Conservation (phyloP, 1,139 yeast species). For the Pichia terricola region DNA sequence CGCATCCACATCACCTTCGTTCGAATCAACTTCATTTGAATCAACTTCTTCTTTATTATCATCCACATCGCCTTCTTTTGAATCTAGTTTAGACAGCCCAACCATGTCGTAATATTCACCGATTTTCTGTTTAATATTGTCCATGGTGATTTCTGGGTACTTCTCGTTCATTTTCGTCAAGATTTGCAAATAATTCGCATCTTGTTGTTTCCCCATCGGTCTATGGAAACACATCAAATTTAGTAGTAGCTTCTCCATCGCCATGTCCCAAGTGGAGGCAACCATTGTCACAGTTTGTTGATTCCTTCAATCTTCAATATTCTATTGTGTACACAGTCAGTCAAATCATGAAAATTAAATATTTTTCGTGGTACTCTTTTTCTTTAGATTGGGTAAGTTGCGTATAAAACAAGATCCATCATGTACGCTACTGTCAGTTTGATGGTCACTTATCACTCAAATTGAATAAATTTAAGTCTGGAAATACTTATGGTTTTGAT, state of each 20-base stretch:
- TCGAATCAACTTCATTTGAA: background rate
- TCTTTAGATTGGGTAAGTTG: too few species aligned
- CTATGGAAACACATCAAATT: constrained; percentile 19
- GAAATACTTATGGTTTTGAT: too few species aligned
- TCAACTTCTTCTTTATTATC: background rate
- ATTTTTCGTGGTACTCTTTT: too few species aligned
- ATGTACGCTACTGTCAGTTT: too few species aligned
- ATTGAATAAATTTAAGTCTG: too few species aligned
- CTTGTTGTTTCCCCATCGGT: constrained; percentile 18
- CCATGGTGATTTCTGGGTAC: constrained; percentile 10
- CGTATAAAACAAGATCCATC: too few species aligned
- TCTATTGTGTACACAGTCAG: too few species aligned
- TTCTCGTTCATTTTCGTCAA: constrained; percentile 28
- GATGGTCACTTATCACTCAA: too few species aligned
- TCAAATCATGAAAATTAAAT: too few species aligned
- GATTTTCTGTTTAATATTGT: constrained; percentile 15
- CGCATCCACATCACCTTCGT: background rate
- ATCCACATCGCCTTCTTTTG: constrained; percentile 12
- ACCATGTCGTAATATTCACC: constrained; percentile 21
- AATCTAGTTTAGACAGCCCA: constrained; percentile 19
- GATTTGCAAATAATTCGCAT: constrained; percentile 20
- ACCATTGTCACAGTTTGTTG: background rate
- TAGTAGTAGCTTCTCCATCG: constrained; percentile 15
- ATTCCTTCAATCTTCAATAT: too few species aligned
- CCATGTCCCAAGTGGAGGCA: constrained; percentile 9